Conservation (phyloP, 164 flowering plant genomes). For the Malania oleifera region DNA sequence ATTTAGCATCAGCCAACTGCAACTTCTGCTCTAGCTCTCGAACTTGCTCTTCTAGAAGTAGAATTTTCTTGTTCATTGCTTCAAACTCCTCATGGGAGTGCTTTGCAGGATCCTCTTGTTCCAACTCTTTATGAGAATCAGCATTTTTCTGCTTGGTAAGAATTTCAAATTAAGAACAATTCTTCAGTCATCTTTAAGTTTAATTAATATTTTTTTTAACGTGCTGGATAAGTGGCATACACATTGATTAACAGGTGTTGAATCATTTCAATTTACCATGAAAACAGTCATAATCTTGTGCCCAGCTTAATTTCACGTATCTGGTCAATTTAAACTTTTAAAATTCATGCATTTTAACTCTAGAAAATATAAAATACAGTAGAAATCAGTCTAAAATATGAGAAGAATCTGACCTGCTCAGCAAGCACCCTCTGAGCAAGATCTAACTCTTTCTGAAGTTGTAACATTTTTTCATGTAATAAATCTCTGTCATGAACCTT, state of each 20-base stretch:
- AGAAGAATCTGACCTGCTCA: constrained; percentile 55
- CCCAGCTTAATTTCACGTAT: too few species aligned
- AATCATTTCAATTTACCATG: too few species aligned
- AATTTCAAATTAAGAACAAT: constrained; percentile 9
- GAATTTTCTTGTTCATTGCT: constrained; percentile 50
- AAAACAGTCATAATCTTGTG: too few species aligned
- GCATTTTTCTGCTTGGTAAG: constrained; percentile 48
- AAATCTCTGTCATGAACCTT: constrained; percentile 31
- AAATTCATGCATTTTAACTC: too few species aligned
- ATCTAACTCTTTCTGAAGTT: constrained; percentile 46
- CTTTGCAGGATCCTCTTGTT: constrained; percentile 45
- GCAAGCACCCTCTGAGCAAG: constrained; percentile 37
- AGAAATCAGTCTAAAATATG: too few species aligned
- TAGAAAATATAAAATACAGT: too few species aligned
- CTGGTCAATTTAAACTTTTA: too few species aligned
- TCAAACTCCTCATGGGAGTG: constrained; percentile 48
- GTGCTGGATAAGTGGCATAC: too few species aligned
- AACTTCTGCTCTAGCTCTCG: constrained; percentile 63
- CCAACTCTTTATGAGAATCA: constrained; percentile 39
- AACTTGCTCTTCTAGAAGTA: constrained; percentile 42
- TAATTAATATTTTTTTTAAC: too few species aligned
- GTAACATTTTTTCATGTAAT: constrained; percentile 32
- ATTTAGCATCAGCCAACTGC: constrained; percentile 38
- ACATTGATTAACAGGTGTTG: too few species aligned
- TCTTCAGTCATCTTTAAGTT: neutral